phyloP scores from a whole-genome alignment of 139 green algal genomes.

The Chlorella vulgaris region DNA sequence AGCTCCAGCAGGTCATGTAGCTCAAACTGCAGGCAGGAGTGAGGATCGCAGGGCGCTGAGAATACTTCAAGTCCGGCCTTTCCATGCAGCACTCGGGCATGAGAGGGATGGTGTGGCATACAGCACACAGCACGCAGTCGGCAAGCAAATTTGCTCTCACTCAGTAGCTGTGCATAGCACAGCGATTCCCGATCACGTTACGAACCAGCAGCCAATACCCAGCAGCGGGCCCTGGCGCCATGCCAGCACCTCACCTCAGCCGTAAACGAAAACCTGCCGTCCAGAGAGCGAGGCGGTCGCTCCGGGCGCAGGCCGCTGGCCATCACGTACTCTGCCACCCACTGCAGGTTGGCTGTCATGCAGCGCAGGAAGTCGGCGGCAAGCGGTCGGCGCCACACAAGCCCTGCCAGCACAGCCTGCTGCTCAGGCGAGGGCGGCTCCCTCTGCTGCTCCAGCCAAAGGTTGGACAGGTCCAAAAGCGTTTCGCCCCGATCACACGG shows the following conservation, averaged over 20 bases:
- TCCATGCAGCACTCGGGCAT: too few species aligned
- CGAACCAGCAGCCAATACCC: too few species aligned
- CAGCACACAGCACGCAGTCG: too few species aligned
- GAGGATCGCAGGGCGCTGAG: neutral
- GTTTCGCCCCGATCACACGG: conserved; percentile 18
- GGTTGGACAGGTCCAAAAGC: conserved; percentile 26
- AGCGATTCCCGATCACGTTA: too few species aligned
- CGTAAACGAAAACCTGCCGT: conserved; percentile 26
- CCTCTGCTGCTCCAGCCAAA: conserved; percentile 28
- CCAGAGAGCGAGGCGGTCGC: conserved; percentile 8
- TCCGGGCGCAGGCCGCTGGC: neutral
- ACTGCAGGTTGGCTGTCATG: conserved; percentile 28
- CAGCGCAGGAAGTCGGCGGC: conserved; percentile 24
- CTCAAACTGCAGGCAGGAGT: conserved; percentile 14
- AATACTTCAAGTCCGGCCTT: too few species aligned
- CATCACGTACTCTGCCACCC: neutral
- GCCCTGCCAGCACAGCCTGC: conserved; percentile 7
- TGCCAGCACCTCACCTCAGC: neutral
- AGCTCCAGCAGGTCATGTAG: conserved; percentile 27
- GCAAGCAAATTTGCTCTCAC: too few species aligned
- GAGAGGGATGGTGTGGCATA: too few species aligned
- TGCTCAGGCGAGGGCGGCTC: neutral
- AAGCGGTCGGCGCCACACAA: conserved; percentile 18
- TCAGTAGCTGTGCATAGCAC: too few species aligned
- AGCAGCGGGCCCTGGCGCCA: too few species aligned